Evolutionary conservation across 208 protist species (phyloP), one percentile per base, ranked within the genome.

Genomic region (Herpetomonas samuelpessoai): DNA sequence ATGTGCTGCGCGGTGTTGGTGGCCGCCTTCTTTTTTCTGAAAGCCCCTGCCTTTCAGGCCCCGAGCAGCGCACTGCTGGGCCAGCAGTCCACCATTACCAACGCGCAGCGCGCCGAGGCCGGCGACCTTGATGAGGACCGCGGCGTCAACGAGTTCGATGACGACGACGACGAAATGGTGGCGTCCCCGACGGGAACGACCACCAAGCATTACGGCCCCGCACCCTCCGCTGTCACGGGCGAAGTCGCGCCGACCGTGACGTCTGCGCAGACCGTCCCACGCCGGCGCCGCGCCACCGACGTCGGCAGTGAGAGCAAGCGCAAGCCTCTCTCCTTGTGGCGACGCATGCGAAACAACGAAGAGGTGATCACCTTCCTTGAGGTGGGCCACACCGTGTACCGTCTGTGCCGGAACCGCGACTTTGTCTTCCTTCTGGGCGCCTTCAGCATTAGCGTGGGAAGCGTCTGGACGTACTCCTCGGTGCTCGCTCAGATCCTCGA

Each of bases 401-500:
- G 48, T n/a, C 60, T 86, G 35, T 38, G 74, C 44, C 27, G 68
- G 28, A 49, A 62, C 35, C 65, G 62, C n/a, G 79, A 87, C 49
- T 91, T 84, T 57, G 51, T 82, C 24, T 81, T 87, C 39, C 57
- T 91, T 24, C 65, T 87, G 2, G 38, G 55, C 4, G 75, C 78
- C 48, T 86, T 91, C 53, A 86, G 80, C 49, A 81, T 85, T 47
- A 74, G 74, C 56, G 76, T 87, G 59, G 80, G 79, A 45, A 87
- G 83, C 51, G 68, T 87, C 14, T 91, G 83, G 83, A 81, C 74
- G 9, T 85, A 71, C 66, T 68, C 80, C 24, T 81, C 83, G 0
- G 79, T 91, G 39, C 61, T 91, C 27, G 69, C 80, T 30, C 83
- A 91, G 38, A 79, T 91, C 6, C 51, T 87, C 9, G 71, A 82